A percentile compares a stretch with the other conserved stretches of the same genome.
phyloP scores from a whole-genome alignment of 805 yeast species.

The Metschnikowia corniflorae region DNA sequence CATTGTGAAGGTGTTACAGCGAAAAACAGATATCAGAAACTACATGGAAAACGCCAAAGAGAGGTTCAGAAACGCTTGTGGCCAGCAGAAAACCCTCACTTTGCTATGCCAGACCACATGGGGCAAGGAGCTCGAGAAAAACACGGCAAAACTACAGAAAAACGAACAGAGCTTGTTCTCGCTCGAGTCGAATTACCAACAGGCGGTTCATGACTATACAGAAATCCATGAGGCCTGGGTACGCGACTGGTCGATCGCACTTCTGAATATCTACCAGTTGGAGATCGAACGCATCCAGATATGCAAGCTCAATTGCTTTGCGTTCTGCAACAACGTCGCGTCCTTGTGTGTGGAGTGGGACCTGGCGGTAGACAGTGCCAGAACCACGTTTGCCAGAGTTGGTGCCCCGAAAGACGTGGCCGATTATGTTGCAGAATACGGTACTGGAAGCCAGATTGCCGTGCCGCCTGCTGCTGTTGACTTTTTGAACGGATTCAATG shows the following conservation, averaged over 20 bases:
- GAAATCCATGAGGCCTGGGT: conserved; percentile 62
- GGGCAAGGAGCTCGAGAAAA: conserved; percentile 67
- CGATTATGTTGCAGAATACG: conserved; percentile 48
- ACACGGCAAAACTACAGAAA: conserved; percentile 52
- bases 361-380: conserved; percentile 66
- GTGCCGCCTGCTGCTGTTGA: conserved; percentile 64
- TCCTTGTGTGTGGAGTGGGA: conserved; percentile 77
- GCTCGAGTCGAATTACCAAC: conserved; percentile 55
- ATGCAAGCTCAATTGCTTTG: conserved; percentile 71
- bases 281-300: conserved; percentile 73
- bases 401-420: conserved; percentile 58
- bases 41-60: conserved; percentile 39
- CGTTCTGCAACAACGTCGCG: conserved; percentile 69
- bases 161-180: conserved; percentile 39
- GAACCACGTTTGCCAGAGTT: conserved; percentile 65
- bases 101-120: conserved; percentile 66
- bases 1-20: conserved; percentile 50
- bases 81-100: conserved; percentile 52
- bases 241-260: conserved; percentile 65
- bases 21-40: conserved; percentile 37
- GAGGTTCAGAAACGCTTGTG: conserved; percentile 56
- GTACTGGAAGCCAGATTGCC: conserved; percentile 62
- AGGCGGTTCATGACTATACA: conserved; percentile 48
- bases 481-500: conserved; percentile 40
- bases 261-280: conserved; percentile 59